Evolutionary conservation across 805 yeast genomes (phyloP), one percentile per base, ranked within the genome.

Genomic region (Candida khao-thaluensis): DNA sequence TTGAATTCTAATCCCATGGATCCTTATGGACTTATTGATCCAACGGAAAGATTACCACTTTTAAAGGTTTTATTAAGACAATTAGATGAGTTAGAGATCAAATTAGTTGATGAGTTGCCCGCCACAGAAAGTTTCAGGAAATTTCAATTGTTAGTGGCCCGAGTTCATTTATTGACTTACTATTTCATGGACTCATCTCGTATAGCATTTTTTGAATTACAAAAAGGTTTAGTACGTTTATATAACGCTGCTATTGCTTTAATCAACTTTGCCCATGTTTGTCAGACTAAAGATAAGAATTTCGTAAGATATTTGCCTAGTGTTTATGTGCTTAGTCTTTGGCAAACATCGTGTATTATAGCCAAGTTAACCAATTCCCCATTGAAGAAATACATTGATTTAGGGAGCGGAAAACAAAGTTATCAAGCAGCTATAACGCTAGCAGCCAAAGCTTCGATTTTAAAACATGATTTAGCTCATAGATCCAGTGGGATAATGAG

Each of bases 401-500:
- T 79, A 23, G 79, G 76, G 2, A 71, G 80, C 0, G 97, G 96
- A 6, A 81, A 79, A 54, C 75, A 72, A 39, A 73, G 84, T 21
- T 87, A 82, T 51, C 76, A 76, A 44, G 66, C 69, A 16, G 93
- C 93, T 1, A 79, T 85, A 16, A 69, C 74, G 14, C 61, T 85
- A 32, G 80, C 93, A 1, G 75, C 80, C 41, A 79, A 79, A 43
- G 95, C 96, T 0, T 87, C 96, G 0, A 82, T 91, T 20, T 69
- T 87, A 51, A 88, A 88, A 52, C 93, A 90, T 62, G 99, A 91
- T 56, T 81, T 93, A 72, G 87, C 97, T 0, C 87, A 86, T 57
- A 75, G 98, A 48, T 85, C 95, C 0, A 81, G 95, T 32, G 96
- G 96, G 7, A 88, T 93, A 43, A 87, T 93, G 93, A 77, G 85